Percentiles rank a stretch among this genome's conserved stretches.
phyloP scores from a whole-genome alignment of 257 asterid species.

The Jacaranda mimosifolia region DNA sequence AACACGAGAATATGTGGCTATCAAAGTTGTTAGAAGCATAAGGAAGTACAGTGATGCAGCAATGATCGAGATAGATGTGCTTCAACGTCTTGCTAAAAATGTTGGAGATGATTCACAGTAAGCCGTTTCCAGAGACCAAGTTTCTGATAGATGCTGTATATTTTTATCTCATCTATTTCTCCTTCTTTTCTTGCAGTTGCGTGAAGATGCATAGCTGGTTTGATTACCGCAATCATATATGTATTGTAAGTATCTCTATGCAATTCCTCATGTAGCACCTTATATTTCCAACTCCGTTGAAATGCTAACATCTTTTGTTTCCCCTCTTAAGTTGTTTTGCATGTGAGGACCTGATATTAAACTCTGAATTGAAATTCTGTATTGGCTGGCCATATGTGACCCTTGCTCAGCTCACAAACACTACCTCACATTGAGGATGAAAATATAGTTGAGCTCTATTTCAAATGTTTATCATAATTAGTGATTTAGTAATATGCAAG shows the following conservation, averaged over 20 bases:
- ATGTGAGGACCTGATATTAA: slow-evolving; percentile 29
- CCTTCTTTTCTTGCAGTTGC: slow-evolving; percentile 59
- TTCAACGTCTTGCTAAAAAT: slow-evolving; percentile 66
- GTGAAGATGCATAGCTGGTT: slow-evolving; percentile 86
- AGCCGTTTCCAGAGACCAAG: slow-evolving; percentile 38
- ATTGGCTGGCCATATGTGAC: slow-evolving; percentile 19
- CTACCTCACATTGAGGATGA: slow-evolving; percentile 14
- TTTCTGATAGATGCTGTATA: background rate
- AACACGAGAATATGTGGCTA: slow-evolving; percentile 67
- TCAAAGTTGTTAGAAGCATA: slow-evolving; percentile 81
- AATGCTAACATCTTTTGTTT: slow-evolving; percentile 10
- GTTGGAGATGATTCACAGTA: slow-evolving; percentile 73
- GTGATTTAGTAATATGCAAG: slow-evolving; percentile 26
- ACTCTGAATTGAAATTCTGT: background rate
- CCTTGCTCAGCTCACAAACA: slow-evolving; percentile 24
- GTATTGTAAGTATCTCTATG: slow-evolving; percentile 68
- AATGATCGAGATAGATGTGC: slow-evolving; percentile 74
- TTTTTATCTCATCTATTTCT: slow-evolving; percentile 31
- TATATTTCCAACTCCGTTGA: slow-evolving; percentile 23
- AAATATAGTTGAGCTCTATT: slow-evolving; percentile 15
- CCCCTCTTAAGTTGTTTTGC: slow-evolving; percentile 24
- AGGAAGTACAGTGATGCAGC: slow-evolving; percentile 89
- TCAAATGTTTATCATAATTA: slow-evolving; percentile 23
- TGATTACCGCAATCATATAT: slow-evolving; percentile 85
- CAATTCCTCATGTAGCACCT: slow-evolving; percentile 15